Percentiles rank a stretch among this genome's conserved stretches.
Conservation (phyloP, 805 yeast genomes). For the Brettanomyces custersianus region DNA sequence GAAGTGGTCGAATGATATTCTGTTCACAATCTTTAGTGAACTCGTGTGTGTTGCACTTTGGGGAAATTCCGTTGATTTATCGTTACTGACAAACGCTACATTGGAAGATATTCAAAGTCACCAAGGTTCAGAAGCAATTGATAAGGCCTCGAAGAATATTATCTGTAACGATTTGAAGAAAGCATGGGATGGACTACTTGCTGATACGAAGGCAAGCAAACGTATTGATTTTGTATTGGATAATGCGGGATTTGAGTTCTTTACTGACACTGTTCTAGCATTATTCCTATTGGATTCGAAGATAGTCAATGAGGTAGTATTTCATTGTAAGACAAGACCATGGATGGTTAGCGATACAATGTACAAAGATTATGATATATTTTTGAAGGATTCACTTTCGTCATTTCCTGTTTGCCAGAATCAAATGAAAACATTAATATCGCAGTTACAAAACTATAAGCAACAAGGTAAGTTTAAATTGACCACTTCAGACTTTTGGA, state of each 20-base stretch:
- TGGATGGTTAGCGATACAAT: constrained; percentile 98
- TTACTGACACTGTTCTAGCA: constrained; percentile 67
- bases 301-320: constrained; percentile 52
- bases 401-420: constrained; percentile 40
- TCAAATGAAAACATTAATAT: constrained; percentile 41
- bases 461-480: constrained; percentile 39
- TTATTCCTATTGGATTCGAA: constrained; percentile 63
- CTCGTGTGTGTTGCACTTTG: constrained; percentile 83
- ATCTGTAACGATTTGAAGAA: constrained; percentile 62
- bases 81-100: constrained; percentile 80
- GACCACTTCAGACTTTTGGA: constrained; percentile 76
- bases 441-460: constrained; percentile 34
- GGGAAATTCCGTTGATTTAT: constrained; percentile 98
- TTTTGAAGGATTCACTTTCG: constrained; percentile 50
- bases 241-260: constrained; percentile 92
- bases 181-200: constrained; percentile 49
- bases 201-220: constrained; percentile 23
- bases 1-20: constrained; percentile 28
- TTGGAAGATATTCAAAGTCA: constrained; percentile 82
- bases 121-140: constrained; percentile 85
- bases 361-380: constrained; percentile 62
- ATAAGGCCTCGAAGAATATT: constrained; percentile 70
- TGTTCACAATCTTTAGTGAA: constrained; percentile 63
- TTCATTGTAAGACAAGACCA: constrained; percentile 87
- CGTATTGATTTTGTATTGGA: constrained; percentile 81